phyloP scores from a whole-genome alignment of 1,139 yeast genomes.

The Saccharomyces hybrid region DNA sequence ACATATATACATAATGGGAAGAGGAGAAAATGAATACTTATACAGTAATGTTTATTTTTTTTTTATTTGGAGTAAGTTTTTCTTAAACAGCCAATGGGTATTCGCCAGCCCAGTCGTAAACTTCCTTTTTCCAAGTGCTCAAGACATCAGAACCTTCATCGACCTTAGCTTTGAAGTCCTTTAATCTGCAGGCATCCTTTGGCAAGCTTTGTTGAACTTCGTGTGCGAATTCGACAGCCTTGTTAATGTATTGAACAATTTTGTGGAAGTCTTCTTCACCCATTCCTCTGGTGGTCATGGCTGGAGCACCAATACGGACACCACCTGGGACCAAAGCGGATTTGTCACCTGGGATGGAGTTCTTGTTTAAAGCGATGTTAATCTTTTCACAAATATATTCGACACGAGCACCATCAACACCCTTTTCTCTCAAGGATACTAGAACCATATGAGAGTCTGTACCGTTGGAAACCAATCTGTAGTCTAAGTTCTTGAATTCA shows the following conservation, averaged over 20 bases:
- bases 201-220: conserved; percentile 68
- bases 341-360: conserved; percentile 96
- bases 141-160: conserved; percentile 64
- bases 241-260: conserved; percentile 78
- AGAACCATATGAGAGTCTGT: conserved; percentile 96
- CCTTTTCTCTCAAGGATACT: conserved; percentile 80
- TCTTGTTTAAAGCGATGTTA: conserved; percentile 93
- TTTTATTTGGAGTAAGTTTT: background rate
- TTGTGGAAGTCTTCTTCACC: conserved; percentile 77
- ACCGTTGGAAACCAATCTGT: conserved; percentile 83
- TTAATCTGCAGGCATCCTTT: conserved; percentile 82
- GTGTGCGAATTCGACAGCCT: conserved; percentile 72
- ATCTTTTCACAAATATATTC: conserved; percentile 91
- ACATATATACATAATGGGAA: background rate
- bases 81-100: conserved; percentile 76
- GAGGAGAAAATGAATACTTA: background rate
- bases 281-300: conserved; percentile 96
- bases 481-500: conserved; percentile 64
- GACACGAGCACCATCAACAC: conserved; percentile 95
- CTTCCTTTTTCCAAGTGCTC: conserved; percentile 63
- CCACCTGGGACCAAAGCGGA: conserved; percentile 98
- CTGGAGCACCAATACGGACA: conserved; percentile 96
- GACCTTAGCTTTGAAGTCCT: conserved; percentile 82
- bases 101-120: conserved; percentile 83
- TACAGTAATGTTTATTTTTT: background rate